phyloP scores from a whole-genome alignment of 2,329 filamentous ascomycete genomes.

The Hymenotorrendiella dingleyae region DNA sequence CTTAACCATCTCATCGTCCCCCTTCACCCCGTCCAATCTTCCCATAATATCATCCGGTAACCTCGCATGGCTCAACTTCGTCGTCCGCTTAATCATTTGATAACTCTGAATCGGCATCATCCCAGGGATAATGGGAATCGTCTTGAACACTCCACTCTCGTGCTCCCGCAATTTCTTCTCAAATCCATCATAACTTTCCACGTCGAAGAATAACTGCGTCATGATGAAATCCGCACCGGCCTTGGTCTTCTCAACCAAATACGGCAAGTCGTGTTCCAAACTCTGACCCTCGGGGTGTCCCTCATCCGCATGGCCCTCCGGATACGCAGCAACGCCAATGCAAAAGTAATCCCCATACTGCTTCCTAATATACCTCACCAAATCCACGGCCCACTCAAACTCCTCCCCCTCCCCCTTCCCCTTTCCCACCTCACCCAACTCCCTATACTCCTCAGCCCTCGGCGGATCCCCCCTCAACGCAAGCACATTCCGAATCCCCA shows the following conservation, averaged over 20 bases:
- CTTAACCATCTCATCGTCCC: slow-evolving; percentile 78
- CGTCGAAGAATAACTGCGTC: slow-evolving; percentile 96
- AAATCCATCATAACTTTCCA: slow-evolving; percentile 74
- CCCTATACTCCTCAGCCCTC: slow-evolving; percentile 78
- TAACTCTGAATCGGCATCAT: slow-evolving; percentile 98
- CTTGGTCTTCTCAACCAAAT: slow-evolving; percentile 80
- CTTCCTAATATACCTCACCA: slow-evolving; percentile 83
- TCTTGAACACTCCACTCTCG: slow-evolving; percentile 77
- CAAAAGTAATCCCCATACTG: slow-evolving; percentile 93
- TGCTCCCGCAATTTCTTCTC: slow-evolving; percentile 73
- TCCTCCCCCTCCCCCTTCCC: slow-evolving; percentile 55
- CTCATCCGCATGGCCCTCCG: slow-evolving; percentile 90
- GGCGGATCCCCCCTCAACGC: slow-evolving; percentile 90
- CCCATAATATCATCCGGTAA: slow-evolving; percentile 66
- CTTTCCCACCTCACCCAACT: slow-evolving; percentile 52
- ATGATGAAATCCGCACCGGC: slow-evolving; percentile 97
- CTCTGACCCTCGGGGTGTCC: slow-evolving; percentile 67
- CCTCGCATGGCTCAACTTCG: slow-evolving; percentile 86
- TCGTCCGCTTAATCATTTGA: slow-evolving; percentile 88
- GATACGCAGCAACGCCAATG: slow-evolving; percentile 89
- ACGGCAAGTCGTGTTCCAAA: slow-evolving; percentile 77
- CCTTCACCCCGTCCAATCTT: slow-evolving; percentile 66
- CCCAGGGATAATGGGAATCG: slow-evolving; percentile 85
- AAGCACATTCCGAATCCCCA: slow-evolving; percentile 91
- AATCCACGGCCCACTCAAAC: slow-evolving; percentile 82